Percentiles rank a stretch among this genome's conserved stretches.
Evolutionary conservation across 2,329 filamentous ascomycete species (phyloP).

Genomic region (Aureobasidium musti): DNA sequence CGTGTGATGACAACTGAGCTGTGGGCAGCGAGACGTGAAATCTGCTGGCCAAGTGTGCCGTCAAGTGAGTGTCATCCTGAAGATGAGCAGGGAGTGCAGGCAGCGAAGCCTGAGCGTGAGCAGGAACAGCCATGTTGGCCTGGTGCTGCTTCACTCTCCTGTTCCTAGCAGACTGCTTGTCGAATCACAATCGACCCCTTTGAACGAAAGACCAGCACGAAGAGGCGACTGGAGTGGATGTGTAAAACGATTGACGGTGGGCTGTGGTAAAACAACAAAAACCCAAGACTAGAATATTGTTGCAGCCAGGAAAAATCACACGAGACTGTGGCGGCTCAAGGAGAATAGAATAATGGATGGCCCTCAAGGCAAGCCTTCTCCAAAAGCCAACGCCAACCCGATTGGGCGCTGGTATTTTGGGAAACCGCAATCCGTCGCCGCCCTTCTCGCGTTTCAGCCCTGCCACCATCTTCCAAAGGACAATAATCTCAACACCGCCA

Average conservation of each 20-base stretch:
- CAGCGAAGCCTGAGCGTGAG: slow-evolving; percentile 80
- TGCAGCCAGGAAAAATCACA: slow-evolving; percentile 12
- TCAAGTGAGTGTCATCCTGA: slow-evolving; percentile 76
- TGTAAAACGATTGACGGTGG: slow-evolving; percentile 8
- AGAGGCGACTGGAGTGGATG: slow-evolving; percentile 2
- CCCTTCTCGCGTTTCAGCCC: slow-evolving; percentile 14
- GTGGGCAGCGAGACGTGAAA: slow-evolving; percentile 92
- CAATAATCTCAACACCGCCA: background rate
- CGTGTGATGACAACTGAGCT: slow-evolving; percentile 86
- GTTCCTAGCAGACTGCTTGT: slow-evolving; percentile 57
- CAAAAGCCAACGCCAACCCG: slow-evolving; percentile 10
- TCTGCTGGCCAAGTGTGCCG: slow-evolving; percentile 78
- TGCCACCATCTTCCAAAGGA: background rate
- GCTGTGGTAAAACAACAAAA: slow-evolving; percentile 1
- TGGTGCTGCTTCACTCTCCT: slow-evolving; percentile 36
- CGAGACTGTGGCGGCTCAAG: slow-evolving; percentile 15
- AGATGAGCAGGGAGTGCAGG: slow-evolving; percentile 83
- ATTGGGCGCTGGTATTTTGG: slow-evolving; percentile 4
- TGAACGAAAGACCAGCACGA: slow-evolving; percentile 45
- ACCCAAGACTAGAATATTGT: background rate
- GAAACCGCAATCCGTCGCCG: slow-evolving; percentile 4
- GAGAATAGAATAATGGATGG: slow-evolving; percentile 1
- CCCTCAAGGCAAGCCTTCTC: background rate
- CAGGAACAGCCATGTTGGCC: slow-evolving; percentile 44
- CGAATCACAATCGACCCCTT: slow-evolving; percentile 63